phyloP scores from a whole-genome alignment of 306 rosid genomes.

The Albizia julibrissin region DNA sequence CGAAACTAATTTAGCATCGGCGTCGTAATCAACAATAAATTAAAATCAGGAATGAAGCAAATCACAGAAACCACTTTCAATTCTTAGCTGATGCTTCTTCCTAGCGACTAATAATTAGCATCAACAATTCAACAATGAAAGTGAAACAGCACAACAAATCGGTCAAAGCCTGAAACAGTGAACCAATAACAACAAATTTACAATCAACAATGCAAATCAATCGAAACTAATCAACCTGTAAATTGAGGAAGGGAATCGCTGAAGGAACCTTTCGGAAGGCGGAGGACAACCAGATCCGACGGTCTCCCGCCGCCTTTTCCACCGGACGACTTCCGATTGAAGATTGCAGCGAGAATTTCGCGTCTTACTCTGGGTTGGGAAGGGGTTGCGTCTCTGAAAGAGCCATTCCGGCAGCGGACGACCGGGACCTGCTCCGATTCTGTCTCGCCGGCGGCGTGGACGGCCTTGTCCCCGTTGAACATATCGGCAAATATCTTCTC shows the following conservation, averaged over 20 bases:
- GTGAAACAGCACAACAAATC: too few relatives aligned
- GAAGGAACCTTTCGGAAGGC: background rate
- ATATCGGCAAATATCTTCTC: background rate
- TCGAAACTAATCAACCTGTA: background rate
- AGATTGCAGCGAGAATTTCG: background rate
- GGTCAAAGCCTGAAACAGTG: too few relatives aligned
- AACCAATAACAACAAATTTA: too few relatives aligned
- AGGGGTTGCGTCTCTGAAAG: background rate
- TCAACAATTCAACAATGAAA: too few relatives aligned
- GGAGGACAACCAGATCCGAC: background rate
- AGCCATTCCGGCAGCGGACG: background rate
- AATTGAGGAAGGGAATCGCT: background rate
- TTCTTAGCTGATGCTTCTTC: background rate
- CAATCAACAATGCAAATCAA: background rate
- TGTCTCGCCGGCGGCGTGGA: too few relatives aligned
- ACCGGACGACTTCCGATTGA: background rate
- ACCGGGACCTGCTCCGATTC: too few relatives aligned
- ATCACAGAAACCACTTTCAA: background rate
- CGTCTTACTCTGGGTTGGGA: background rate
- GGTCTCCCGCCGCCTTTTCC: background rate
- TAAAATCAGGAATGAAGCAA: background rate
- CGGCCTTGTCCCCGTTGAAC: too few relatives aligned
- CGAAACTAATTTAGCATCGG: background rate
- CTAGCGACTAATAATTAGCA: too few relatives aligned
- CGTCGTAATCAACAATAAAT: background rate